Base-by-base conservation (phyloP, 2,329 filamentous ascomycete species). In the Lecanicillium sp. region DNA sequence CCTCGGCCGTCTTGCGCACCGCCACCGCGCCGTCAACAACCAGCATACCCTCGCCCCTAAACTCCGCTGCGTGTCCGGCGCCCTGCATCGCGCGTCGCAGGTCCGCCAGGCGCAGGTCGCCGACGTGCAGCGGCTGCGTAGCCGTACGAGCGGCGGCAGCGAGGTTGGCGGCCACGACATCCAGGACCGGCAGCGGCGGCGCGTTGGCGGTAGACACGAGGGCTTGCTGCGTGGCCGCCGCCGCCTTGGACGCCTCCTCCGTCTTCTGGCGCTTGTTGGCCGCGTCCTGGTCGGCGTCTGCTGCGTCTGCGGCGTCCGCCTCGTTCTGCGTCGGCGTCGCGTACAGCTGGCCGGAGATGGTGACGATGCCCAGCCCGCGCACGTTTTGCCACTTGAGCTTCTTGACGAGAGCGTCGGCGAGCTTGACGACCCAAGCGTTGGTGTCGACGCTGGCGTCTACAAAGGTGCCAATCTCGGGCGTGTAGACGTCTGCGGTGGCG, bases 391-490 rank as follows among this genome's bases (percentile, higher is more conserved):
- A 97, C 54, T 86, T 87, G 43, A 98, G 72, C 49, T 84, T 84
- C 61, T 87, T 87, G 43, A 94, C 84, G 15, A 98, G 77, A 32
- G 77, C 69, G 49, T 90, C 86, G 35, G 87, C 88, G 14, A 98
- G 73, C 60, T 89, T 94, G 44, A 98, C 85, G 17, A 86, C 82
- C 92, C 94, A 98, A 4, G 92, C 89, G 57, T 97, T 96, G 5
- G 90, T 97, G 57, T 98, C 92, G 30, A 97, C 90, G 54, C 89
- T 96, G 11, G 90, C 92, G 59, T 98, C 82, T 30, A 98, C 73
- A 12, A 72, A 68, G 25, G 74, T 68, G 17, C 88, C 88, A n/a
- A 86, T 68, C 9, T 66, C 61, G 1, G 92, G 92, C 1, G 87
- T 88, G 56, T 90, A 90, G 5, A 98, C 86, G 46, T 89, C 81